phyloP scores from a whole-genome alignment of 108 stramenopile species.

The Pseudonitzschia pungens region DNA sequence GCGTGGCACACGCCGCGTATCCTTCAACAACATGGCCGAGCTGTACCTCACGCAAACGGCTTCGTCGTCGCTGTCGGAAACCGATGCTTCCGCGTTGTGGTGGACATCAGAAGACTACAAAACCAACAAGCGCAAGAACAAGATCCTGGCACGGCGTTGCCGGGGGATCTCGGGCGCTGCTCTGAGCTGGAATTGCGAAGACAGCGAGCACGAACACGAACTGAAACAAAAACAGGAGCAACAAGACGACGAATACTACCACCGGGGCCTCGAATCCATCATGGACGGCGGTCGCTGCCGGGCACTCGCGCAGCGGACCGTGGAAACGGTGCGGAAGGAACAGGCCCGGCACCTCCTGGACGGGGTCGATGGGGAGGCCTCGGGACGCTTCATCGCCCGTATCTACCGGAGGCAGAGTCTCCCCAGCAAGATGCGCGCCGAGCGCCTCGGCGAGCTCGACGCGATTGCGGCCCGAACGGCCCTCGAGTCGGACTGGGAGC shows the following conservation, averaged over 20 bases:
- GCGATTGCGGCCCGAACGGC: background rate
- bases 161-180: background rate
- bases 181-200: too few relatives aligned
- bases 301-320: too few relatives aligned
- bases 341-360: conserved; percentile 2
- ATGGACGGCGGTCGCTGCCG: background rate
- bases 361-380: background rate
- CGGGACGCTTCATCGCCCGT: background rate
- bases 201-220: too few relatives aligned
- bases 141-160: background rate
- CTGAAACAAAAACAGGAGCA: background rate
- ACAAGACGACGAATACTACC: background rate
- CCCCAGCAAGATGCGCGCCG: background rate
- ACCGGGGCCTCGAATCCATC: conserved; percentile 2
- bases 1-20: background rate
- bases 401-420: background rate
- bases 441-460: background rate
- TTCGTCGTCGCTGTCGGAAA: background rate
- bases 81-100: background rate
- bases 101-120: conserved; percentile 1
- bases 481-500: background rate
- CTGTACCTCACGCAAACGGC: background rate
- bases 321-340: background rate
- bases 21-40: conserved; percentile 12
- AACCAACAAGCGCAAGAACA: background rate